Base-by-base conservation (phyloP, 163 green algal species). In the Chlorella variabilis region DNA sequence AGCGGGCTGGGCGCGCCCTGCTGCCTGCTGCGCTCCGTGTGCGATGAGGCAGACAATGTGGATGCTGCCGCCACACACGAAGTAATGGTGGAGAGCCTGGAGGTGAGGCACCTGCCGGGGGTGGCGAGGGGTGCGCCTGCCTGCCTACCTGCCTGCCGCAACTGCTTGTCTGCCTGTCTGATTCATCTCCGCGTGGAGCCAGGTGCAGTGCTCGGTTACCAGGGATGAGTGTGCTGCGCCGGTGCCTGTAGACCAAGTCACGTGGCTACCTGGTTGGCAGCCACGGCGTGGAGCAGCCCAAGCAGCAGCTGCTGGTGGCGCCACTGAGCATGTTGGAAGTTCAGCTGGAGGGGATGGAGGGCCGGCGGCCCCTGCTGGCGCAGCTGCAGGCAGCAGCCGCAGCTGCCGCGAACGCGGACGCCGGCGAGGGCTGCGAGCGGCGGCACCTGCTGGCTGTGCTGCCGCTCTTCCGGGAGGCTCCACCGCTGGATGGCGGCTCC, bases 341-440 rank as follows among this genome's bases (percentile, higher is more conserved):
- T 4, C 29, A n/a, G 42, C 48, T 77, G 29, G 69, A 31, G 69
- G n/a, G 29, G 45, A n/a, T n/a, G n/a, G n/a, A n/a, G n/a, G 11
- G 45, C 11, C 45, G 45, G 11, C 45, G 15, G 54, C 54, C 5
- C 20, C 23, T 63, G 23, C 23, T 63, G 41, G 15, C 4, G 59
- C 59, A 51, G 78, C 70, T 48, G 80, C 63, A 33, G 61, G 54
- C 38, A 38, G 20, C 38, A 21, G 69, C 36, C 56, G 83, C 45
- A 23, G 62, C 67, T 23, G 34, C 3, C n/a, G 31, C 11, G 38
- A 29, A 8, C 38, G 42, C 6, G 7, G 8, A 8, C 17, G 75
- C 17, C 15, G 45, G 15, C 11, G 45, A 11, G 11, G 45, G 45
- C 11, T 54, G 45, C 45, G 45, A 15, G 45, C 11, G 45, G 11